Conservation (phyloP, 768 basidiomycete genomes). For the Ramaria sp. region DNA sequence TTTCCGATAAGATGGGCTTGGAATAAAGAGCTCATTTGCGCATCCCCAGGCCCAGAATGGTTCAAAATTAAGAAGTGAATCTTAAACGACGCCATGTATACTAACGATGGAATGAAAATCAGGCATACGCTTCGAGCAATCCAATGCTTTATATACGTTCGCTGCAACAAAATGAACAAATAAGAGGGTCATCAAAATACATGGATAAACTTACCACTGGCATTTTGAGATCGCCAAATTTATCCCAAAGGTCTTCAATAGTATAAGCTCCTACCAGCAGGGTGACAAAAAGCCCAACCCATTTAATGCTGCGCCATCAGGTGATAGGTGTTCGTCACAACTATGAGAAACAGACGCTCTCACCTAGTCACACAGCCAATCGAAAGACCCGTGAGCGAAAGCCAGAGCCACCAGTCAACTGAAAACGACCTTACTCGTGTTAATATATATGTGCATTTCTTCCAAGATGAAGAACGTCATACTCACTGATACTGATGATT, state of each 20-base stretch:
- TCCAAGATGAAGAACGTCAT: neutral
- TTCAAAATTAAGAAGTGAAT: slow-evolving; percentile 91
- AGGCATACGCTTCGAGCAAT: slow-evolving; percentile 73
- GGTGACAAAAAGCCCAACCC: slow-evolving; percentile 93
- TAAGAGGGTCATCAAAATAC: slow-evolving; percentile 10
- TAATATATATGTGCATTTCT: neutral
- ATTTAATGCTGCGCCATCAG: slow-evolving; percentile 61
- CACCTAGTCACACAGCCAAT: slow-evolving; percentile 94
- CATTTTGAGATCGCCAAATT: slow-evolving; percentile 94
- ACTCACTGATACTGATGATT: slow-evolving; percentile 90
- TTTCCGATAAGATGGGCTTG: slow-evolving; percentile 94
- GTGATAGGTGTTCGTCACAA: neutral
- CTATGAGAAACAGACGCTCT: slow-evolving; percentile 6
- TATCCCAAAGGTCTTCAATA: slow-evolving; percentile 96
- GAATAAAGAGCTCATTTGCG: slow-evolving; percentile 98
- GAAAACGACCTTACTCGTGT: slow-evolving; percentile 64
- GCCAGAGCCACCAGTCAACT: slow-evolving; percentile 96
- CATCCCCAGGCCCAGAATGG: slow-evolving; percentile 91
- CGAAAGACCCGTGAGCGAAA: slow-evolving; percentile 83
- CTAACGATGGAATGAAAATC: slow-evolving; percentile 80
- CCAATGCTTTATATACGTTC: slow-evolving; percentile 87
- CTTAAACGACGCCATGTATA: slow-evolving; percentile 94
- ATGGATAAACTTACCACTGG: slow-evolving; percentile 47
- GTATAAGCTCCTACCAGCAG: slow-evolving; percentile 93
- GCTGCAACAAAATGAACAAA: slow-evolving; percentile 30